A percentile compares a stretch with the other conserved stretches of the same genome.
Evolutionary conservation across 768 basidiomycete species (phyloP).

Genomic region (Boletus subparvulus): DNA sequence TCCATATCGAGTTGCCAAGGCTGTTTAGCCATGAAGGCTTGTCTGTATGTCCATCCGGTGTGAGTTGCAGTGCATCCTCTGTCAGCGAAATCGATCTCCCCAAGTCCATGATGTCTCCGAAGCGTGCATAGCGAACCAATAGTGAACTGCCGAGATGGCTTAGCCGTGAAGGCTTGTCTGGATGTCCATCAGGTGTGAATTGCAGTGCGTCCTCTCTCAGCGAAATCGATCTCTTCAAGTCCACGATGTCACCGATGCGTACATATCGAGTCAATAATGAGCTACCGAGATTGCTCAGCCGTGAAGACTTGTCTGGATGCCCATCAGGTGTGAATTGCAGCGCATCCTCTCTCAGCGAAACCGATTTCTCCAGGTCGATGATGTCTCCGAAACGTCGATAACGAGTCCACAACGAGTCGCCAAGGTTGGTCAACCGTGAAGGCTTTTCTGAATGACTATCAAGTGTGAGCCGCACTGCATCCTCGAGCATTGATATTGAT

Average conservation of each 20-base stretch:
- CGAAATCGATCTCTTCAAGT: no score
- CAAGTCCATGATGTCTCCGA: neutral
- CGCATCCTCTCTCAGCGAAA: neutral
- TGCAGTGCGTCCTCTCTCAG: no score
- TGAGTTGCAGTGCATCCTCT: neutral
- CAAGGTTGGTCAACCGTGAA: neutral
- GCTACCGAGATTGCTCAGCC: neutral
- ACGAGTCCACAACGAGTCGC: neutral
- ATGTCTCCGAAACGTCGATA: neutral
- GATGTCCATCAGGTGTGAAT: neutral
- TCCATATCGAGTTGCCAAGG: neutral
- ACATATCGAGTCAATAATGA: no score
- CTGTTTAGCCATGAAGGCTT: no score
- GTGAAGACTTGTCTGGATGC: neutral
- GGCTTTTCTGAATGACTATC: neutral
- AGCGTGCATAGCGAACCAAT: neutral
- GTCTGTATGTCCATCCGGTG: neutral
- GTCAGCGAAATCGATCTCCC: neutral
- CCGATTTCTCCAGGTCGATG: neutral
- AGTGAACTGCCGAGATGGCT: no score
- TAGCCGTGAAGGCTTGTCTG: neutral
- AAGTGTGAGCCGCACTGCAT: neutral
- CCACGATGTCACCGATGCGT: no score
- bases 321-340: neutral
- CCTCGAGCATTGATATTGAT: neutral